These are phyloP conservation scores for Paraconiothyrium brasiliense DNA, from an alignment of 2,329 filamentous ascomycete species.

Conservation along the genomic window DNA sequence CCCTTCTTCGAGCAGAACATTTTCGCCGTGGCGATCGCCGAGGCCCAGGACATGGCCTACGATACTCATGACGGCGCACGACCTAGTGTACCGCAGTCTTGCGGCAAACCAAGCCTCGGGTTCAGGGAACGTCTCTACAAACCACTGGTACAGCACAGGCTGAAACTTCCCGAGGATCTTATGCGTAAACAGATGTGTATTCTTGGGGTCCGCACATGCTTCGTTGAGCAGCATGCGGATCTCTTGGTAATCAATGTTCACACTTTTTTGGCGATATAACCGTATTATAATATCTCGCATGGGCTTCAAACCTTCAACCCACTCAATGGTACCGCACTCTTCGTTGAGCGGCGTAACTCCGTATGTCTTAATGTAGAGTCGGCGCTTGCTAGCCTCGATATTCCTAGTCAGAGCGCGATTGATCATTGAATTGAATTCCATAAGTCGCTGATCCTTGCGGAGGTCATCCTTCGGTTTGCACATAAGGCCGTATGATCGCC, in stretches of 20 bases:
- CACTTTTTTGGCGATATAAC: slow-evolving; percentile 78
- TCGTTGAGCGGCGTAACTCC: slow-evolving; percentile 96
- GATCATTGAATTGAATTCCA: slow-evolving; percentile 99
- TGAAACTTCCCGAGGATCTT: slow-evolving; percentile 76
- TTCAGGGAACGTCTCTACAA: slow-evolving; percentile 92
- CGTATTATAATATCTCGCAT: slow-evolving; percentile 88
- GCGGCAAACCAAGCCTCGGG: slow-evolving; percentile 92
- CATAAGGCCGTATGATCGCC: slow-evolving; percentile 85
- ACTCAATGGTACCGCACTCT: slow-evolving; percentile 97
- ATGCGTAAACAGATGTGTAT: slow-evolving; percentile 76
- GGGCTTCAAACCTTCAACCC: slow-evolving; percentile 95
- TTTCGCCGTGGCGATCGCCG: slow-evolving; percentile 95
- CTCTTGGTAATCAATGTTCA: slow-evolving; percentile 71
- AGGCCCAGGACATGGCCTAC: slow-evolving; percentile 92
- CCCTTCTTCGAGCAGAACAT: slow-evolving; percentile 92
- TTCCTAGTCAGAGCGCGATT: slow-evolving; percentile 93
- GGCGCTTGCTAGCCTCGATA: slow-evolving; percentile 86
- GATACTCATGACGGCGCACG: slow-evolving; percentile 99
- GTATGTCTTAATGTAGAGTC: slow-evolving; percentile 90
- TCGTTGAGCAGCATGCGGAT: slow-evolving; percentile 71
- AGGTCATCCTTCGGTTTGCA: slow-evolving; percentile 99
- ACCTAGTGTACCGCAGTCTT: slow-evolving; percentile 87
- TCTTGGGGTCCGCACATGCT: slow-evolving; percentile 69
- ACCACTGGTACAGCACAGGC: slow-evolving; percentile 90
- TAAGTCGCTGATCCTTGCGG: slow-evolving; percentile 94